Evolutionary conservation across 2,329 filamentous ascomycete species (phyloP), one percentile per base, ranked within the genome.

Genomic region (Talaromyces sp.): DNA sequence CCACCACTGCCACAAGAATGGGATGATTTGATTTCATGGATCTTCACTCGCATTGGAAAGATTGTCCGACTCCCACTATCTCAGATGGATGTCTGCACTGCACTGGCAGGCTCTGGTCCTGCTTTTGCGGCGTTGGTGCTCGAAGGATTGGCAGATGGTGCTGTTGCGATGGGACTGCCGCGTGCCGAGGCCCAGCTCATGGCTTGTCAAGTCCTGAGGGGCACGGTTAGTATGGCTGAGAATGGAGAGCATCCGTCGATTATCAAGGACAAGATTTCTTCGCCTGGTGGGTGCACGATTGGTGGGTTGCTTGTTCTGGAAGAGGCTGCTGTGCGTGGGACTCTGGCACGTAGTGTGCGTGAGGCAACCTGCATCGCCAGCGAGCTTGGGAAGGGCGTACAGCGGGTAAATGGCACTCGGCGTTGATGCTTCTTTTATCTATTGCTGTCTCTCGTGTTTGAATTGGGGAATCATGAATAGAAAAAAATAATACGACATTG

Each of bases 261-360:
- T 42, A 70, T 88, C 50, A 78, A 81, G 65, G 86, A 88, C 63
- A 86, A 87, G 73, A 84, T 87, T 0, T 81, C 79, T 10, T 86
- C 85, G 5, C 85, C 86, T 0, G 85, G 85, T 40, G 85, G 86
- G 0, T 88, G 85, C 70, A 88, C 86, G 9, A 86, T 87, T 68
- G 85, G 83, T 1, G 86, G 86, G 0, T 68, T 88, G 64, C 74
- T 86, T 71, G 84, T 85, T 27, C 72, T 88, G 40, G 85, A 87
- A 71, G 84, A 87, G 67, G 82, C 80, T 1, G 78, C 76, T 1
- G 79, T 87, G 16, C 76, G 84, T 64, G 84, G 84, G 0, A 78
- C 78, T 9, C 74, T 87, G 36, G 78, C 82, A 3, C 79, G 80
- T 63, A 83, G 83, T n/a, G 78, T 87, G 18, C 75, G 84, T 63